A percentile compares a stretch with the other conserved stretches of the same genome.
Evolutionary conservation across 495 filamentous ascomycete genomes (phyloP).

Genomic region (Penicillium silybi): DNA sequence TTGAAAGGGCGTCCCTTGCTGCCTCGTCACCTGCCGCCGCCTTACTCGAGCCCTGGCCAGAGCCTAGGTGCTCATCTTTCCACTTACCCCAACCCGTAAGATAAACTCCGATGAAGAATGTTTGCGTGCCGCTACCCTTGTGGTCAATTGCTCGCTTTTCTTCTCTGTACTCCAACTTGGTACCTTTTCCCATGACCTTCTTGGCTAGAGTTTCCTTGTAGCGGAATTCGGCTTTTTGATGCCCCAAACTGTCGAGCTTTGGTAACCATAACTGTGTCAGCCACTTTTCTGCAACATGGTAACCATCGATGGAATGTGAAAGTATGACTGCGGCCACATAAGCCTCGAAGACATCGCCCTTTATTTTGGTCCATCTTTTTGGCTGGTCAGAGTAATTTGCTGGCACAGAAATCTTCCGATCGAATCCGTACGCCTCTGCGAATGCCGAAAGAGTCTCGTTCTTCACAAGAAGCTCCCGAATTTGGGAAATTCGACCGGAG

Average conservation of each 20-base stretch:
- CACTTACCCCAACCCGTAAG: constrained; percentile 67
- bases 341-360: constrained; percentile 84
- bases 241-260: constrained; percentile 29
- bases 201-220: constrained; percentile 55
- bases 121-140: constrained; percentile 50
- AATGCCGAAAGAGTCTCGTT: constrained; percentile 71
- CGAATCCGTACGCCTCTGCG: constrained; percentile 62
- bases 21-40: constrained; percentile 69
- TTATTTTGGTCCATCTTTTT: constrained; percentile 61
- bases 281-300: constrained; percentile 59
- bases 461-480: constrained; percentile 67
- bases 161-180: constrained; percentile 64
- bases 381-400: constrained; percentile 31
- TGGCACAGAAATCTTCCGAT: constrained; percentile 55
- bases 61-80: constrained; percentile 58
- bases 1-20: constrained; percentile 57
- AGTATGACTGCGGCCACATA: constrained; percentile 77
- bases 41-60: constrained; percentile 65
- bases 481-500: constrained; percentile 58
- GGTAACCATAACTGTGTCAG: constrained; percentile 64
- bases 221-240: constrained; percentile 35
- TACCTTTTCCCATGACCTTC: constrained; percentile 52
- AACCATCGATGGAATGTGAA: constrained; percentile 56
- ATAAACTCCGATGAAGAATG: constrained; percentile 67
- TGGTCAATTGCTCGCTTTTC: constrained; percentile 49